These are phyloP conservation scores for Penicillium sp. DNA, from an alignment of 2,329 filamentous ascomycete species.

Conservation along the genomic window DNA sequence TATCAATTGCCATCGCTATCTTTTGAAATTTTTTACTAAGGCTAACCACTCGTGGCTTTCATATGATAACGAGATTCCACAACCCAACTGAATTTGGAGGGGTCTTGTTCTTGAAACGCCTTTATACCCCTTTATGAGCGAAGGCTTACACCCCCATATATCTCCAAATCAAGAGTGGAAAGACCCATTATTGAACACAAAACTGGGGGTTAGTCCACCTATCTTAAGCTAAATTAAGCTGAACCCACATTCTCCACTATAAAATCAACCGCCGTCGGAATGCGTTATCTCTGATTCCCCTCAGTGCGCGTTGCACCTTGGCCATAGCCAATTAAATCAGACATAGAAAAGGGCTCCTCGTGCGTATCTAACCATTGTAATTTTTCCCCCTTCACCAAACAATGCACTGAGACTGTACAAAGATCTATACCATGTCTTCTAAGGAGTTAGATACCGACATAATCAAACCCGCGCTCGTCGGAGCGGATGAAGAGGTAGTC, in stretches of 20 bases:
- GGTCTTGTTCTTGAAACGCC: not conserved
- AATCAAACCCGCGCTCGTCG: not conserved
- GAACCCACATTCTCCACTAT: not conserved
- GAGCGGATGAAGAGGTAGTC: not conserved
- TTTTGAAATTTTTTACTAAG: not conserved
- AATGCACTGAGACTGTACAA: not conserved
- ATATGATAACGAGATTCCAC: not conserved
- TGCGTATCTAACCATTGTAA: not conserved
- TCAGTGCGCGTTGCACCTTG: not conserved
- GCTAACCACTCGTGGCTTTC: not conserved
- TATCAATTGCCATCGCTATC: too few species aligned
- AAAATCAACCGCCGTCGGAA: not conserved
- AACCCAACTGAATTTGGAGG: not conserved
- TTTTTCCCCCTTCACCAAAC: not conserved
- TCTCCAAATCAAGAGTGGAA: not conserved
- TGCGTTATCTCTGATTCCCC: not conserved
- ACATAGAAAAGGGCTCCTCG: not conserved
- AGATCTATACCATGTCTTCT: not conserved
- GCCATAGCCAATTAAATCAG: not conserved
- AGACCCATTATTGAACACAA: not conserved
- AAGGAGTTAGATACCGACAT: not conserved
- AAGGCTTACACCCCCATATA: not conserved
- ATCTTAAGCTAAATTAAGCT: not conserved
- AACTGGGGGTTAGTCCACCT: not conserved
- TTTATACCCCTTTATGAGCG: not conserved